These are phyloP conservation scores for Phlebiopsis flavidoalba DNA, from an alignment of 768 basidiomycete species.

Conservation along the genomic window DNA sequence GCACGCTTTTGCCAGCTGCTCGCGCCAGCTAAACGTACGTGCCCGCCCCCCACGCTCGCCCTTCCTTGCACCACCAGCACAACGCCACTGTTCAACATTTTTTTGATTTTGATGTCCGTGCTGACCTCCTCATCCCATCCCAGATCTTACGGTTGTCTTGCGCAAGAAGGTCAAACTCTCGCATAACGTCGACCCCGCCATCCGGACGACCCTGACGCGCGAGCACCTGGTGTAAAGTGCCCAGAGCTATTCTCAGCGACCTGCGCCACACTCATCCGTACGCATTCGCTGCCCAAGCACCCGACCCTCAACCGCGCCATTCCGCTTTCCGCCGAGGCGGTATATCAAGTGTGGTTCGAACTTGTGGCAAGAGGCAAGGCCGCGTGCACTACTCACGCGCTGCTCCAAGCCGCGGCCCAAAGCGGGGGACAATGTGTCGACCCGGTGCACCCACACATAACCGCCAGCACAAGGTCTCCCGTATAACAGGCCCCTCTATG, in stretches of 20 bases:
- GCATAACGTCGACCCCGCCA: conserved; percentile 89
- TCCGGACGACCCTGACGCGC: conserved; percentile 95
- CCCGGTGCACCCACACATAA: conserved; percentile 56
- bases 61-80: not conserved
- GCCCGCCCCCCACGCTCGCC: conserved; percentile 19
- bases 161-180: conserved; percentile 95
- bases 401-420: conserved; percentile 83
- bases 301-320: conserved; percentile 86
- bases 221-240: conserved; percentile 88
- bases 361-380: too few relatives aligned
- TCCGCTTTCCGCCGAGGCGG: conserved; percentile 86
- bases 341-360: too few relatives aligned
- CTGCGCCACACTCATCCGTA: not conserved
- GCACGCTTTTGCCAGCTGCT: conserved; percentile 98
- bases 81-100: conserved; percentile 5
- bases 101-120: not conserved
- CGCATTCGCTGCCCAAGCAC: conserved; percentile 47
- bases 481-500: too few relatives aligned
- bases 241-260: not conserved
- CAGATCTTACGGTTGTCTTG: conserved; percentile 99
- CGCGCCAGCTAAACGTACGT: conserved; percentile 90
- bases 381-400: conserved; percentile 92
- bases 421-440: conserved; percentile 72
- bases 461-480: conserved; percentile 75
- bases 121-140: not conserved